phyloP scores from a whole-genome alignment of 2,329 filamentous ascomycete species.

The Aspergillus thermomutatus region DNA sequence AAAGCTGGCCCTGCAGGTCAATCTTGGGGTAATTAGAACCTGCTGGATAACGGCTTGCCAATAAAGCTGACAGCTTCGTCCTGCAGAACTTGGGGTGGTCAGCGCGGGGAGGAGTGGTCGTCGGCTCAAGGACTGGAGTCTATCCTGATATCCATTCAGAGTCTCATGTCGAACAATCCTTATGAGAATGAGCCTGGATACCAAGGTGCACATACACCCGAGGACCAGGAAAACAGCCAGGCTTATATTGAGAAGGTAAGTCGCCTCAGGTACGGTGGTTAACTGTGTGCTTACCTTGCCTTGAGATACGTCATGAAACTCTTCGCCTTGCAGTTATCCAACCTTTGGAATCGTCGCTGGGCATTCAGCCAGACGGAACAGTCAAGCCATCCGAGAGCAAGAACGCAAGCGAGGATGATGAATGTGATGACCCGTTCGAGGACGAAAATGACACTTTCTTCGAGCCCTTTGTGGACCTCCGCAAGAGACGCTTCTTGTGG shows the following conservation, averaged over 20 bases:
- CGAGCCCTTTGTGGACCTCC: slow-evolving; percentile 84
- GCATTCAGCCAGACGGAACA: slow-evolving; percentile 55
- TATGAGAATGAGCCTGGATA: slow-evolving; percentile 97
- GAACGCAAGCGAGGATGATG: slow-evolving; percentile 33
- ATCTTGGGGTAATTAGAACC: slow-evolving; percentile 67
- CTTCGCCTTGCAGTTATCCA: slow-evolving; percentile 82
- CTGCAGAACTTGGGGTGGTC: slow-evolving; percentile 82
- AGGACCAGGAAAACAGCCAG: slow-evolving; percentile 70
- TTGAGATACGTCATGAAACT: slow-evolving; percentile 83
- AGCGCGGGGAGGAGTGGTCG: slow-evolving; percentile 91
- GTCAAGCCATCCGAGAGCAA: slow-evolving; percentile 31
- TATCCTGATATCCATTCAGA: slow-evolving; percentile 91
- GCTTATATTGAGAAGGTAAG: slow-evolving; percentile 75
- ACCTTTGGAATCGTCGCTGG: slow-evolving; percentile 74
- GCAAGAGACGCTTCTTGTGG: slow-evolving; percentile 91
- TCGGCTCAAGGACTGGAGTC: slow-evolving; percentile 94
- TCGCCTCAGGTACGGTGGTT: slow-evolving; percentile 10
- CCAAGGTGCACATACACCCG: slow-evolving; percentile 65
- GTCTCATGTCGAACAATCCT: slow-evolving; percentile 87
- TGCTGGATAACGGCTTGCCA: not conserved
- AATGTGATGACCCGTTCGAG: slow-evolving; percentile 24
- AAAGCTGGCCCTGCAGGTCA: slow-evolving; percentile 53
- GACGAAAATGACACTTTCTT: slow-evolving; percentile 59
- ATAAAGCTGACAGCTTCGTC: slow-evolving; percentile 8
- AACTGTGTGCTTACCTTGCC: not conserved